Conservation (phyloP, 2,329 filamentous ascomycete genomes). For the Hirsutella thompsonii region DNA sequence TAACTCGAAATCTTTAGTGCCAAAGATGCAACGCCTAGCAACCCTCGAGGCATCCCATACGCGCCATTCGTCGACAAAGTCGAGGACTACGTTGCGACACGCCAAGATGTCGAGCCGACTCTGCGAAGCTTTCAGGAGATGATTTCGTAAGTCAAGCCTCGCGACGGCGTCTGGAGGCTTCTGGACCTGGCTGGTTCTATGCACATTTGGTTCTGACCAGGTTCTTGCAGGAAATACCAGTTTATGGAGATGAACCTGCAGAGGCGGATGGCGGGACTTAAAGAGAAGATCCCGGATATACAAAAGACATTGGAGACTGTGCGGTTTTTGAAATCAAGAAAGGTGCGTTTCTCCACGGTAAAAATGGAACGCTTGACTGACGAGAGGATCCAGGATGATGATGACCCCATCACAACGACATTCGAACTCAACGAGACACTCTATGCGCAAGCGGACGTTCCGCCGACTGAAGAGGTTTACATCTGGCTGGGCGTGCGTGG, state of each 20-base stretch:
- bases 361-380: not conserved
- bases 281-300: slow-evolving; percentile 95
- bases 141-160: slow-evolving; percentile 58
- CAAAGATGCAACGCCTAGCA: slow-evolving; percentile 46
- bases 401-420: slow-evolving; percentile 72
- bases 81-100: slow-evolving; percentile 72
- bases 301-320: slow-evolving; percentile 92
- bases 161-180: not conserved
- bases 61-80: slow-evolving; percentile 81
- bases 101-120: slow-evolving; percentile 67
- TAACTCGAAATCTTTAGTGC: slow-evolving; percentile 8
- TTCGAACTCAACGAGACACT: slow-evolving; percentile 97
- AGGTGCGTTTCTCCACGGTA: slow-evolving; percentile 31
- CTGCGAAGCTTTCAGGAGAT: slow-evolving; percentile 82
- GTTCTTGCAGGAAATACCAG: slow-evolving; percentile 71
- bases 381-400: slow-evolving; percentile 25
- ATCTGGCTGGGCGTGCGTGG: slow-evolving; percentile 75
- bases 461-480: slow-evolving; percentile 81
- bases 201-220: slow-evolving; percentile 2
- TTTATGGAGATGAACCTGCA: slow-evolving; percentile 97
- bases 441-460: slow-evolving; percentile 75
- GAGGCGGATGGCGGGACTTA: slow-evolving; percentile 65
- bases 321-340: slow-evolving; percentile 65
- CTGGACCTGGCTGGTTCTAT: not conserved
- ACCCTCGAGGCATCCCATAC: slow-evolving; percentile 70